A percentile compares a stretch with the other conserved stretches of the same genome.
These are phyloP conservation scores for Prorocentrum cordatum DNA, from an alignment of 169 alveolate species.

Conservation along the genomic window DNA sequence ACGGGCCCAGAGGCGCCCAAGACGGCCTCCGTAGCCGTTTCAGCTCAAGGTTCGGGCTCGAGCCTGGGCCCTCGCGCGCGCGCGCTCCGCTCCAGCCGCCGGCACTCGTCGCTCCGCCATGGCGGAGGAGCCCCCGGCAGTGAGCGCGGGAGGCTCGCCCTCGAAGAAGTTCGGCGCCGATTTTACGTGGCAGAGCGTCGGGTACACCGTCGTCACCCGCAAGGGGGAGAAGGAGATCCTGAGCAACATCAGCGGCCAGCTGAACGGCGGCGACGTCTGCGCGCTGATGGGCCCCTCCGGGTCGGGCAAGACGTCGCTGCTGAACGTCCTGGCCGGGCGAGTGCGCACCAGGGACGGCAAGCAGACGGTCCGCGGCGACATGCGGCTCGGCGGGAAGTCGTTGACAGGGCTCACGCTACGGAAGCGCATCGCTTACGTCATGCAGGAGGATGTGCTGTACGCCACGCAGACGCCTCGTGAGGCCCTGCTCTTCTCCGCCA, in stretches of 20 bases:
- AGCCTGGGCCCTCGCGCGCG: no score
- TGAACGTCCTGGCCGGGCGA: constrained; percentile 35
- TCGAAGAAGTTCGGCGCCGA: no score
- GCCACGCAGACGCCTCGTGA: constrained; percentile 39
- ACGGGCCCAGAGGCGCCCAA: no score
- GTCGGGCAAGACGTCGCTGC: constrained; percentile 39
- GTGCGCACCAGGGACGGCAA: not conserved
- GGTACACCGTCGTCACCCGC: no score
- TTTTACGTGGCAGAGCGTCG: no score
- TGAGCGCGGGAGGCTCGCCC: no score
- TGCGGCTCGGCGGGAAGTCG: not conserved
- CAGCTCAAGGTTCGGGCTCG: no score
- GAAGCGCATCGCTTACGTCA: constrained; percentile 53
- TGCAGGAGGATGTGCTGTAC: constrained; percentile 40
- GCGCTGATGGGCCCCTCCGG: constrained; percentile 68
- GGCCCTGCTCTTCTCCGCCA: constrained; percentile 12
- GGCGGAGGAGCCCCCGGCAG: no score
- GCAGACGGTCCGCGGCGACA: not conserved
- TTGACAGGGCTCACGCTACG: constrained; percentile 13
- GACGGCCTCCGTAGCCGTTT: no score
- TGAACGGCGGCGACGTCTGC: constrained; percentile 36
- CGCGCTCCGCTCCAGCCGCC: no score
- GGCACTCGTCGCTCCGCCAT: no score
- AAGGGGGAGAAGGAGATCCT: no score
- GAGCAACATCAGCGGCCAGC: not conserved